Evolutionary conservation across 108 stramenopile genomes (phyloP).

Genomic region (Pseudonitzschia delicatissima): DNA sequence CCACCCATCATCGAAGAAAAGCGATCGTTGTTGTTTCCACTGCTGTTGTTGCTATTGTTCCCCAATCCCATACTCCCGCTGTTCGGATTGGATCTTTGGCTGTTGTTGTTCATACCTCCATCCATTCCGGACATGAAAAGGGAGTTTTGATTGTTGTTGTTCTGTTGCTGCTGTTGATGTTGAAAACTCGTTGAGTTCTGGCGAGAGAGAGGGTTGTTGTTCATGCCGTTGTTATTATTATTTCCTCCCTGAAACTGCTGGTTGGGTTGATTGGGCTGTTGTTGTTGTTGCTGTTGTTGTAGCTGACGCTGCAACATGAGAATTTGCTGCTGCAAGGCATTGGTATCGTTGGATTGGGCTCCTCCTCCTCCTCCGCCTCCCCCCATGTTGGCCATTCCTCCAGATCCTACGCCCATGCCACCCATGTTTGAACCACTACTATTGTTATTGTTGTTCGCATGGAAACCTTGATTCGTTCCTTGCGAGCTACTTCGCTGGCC

Average conservation of each 20-base stretch:
- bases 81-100: slow-evolving; percentile 3
- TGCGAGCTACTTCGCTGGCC: slow-evolving; percentile 1
- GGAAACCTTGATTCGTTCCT: neutral
- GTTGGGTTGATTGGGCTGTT: neutral
- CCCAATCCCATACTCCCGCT: slow-evolving; percentile 3
- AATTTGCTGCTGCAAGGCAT: slow-evolving; percentile 33
- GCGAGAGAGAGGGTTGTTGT: neutral
- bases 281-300: slow-evolving; percentile 14
- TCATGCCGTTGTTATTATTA: slow-evolving; percentile 9
- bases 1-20: slow-evolving; percentile 12
- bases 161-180: slow-evolving; percentile 27
- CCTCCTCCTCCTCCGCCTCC: neutral
- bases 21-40: neutral
- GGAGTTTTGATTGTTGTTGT: slow-evolving; percentile 14
- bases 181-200: neutral
- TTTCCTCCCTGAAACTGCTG: neutral
- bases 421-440: neutral
- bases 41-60: neutral
- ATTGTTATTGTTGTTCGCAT: slow-evolving; percentile 6
- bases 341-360: slow-evolving; percentile 18
- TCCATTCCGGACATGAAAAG: slow-evolving; percentile 4
- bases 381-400: neutral
- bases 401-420: neutral
- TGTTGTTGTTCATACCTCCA: slow-evolving; percentile 10
- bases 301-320: slow-evolving; percentile 33